Percentiles rank a stretch among this genome's conserved stretches.
Conservation (phyloP, 176 grass and related monocot species). For the Cenchrus purpureus region DNA sequence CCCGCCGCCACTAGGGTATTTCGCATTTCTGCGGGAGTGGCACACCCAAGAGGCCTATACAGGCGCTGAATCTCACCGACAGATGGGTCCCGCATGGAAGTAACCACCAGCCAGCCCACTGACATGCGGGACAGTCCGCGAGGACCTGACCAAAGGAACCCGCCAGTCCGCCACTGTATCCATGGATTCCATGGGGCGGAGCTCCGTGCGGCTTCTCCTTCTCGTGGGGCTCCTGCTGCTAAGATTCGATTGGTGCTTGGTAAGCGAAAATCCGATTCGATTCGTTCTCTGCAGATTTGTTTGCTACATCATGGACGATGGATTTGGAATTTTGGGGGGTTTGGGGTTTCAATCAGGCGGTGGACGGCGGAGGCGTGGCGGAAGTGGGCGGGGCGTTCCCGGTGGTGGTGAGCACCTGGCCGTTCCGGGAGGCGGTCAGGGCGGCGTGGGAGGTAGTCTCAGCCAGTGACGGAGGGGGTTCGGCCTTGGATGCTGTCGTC, state of each 20-base stretch:
- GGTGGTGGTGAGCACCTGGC: conserved; percentile 87
- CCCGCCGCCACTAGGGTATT: conserved; percentile 39
- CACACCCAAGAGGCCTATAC: not conserved
- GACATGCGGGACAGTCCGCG: conserved; percentile 14
- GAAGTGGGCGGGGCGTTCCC: conserved; percentile 41
- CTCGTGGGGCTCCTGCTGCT: conserved; percentile 47
- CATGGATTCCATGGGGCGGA: conserved; percentile 25
- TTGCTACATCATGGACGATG: not conserved
- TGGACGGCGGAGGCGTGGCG: not conserved
- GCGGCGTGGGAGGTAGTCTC: conserved; percentile 67
- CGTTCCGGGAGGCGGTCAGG: conserved; percentile 71
- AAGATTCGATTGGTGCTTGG: conserved; percentile 14
- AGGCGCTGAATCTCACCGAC: conserved; percentile 23
- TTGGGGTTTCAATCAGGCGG: conserved; percentile 22
- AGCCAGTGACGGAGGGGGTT: conserved; percentile 40
- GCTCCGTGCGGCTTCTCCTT: conserved; percentile 42
- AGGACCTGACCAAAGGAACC: not conserved
- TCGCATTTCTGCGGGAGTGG: not conserved
- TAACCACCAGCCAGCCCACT: not conserved
- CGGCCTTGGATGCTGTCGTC: conserved; percentile 76
- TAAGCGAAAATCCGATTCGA: conserved; percentile 30
- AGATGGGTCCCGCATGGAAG: not conserved
- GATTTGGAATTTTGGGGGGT: not conserved
- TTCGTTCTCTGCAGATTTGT: not conserved
- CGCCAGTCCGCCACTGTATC: not conserved